Conservation (phyloP, 371 early-diverging fungal genomes). For the Parasitella parasitica region DNA sequence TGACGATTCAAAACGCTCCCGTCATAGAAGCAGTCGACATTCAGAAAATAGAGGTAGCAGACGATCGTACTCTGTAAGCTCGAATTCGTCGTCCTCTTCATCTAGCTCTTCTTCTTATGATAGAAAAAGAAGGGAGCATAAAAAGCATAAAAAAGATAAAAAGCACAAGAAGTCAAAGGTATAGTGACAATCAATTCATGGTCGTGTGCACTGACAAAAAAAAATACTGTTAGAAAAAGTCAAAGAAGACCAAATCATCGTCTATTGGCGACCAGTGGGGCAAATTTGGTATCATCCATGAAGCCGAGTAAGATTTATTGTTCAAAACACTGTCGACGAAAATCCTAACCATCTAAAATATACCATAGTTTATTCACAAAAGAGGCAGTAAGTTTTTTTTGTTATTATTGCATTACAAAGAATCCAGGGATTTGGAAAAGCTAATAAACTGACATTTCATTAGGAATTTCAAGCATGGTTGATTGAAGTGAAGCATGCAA, state of each 20-base stretch:
- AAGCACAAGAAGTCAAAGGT: conserved; percentile 37
- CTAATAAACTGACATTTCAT: neutral
- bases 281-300: conserved; percentile 60
- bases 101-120: neutral
- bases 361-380: conserved; percentile 59
- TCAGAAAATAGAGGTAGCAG: neutral
- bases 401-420: neutral
- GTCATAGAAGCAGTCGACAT: neutral
- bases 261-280: conserved; percentile 48
- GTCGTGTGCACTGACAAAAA: no score
- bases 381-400: conserved; percentile 39
- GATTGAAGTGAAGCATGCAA: conserved; percentile 65
- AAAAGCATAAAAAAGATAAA: conserved; percentile 43
- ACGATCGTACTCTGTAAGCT: neutral
- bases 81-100: neutral
- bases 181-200: no score
- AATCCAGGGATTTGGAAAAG: neutral
- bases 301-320: conserved; percentile 40
- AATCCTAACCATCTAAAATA: neutral
- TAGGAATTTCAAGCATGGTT: conserved; percentile 79
- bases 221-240: conserved; percentile 42
- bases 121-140: conserved; percentile 15
- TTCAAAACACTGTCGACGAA: neutral
- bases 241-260: conserved; percentile 28
- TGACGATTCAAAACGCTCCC: neutral